A percentile compares a stretch with the other conserved stretches of the same genome.
phyloP scores from a whole-genome alignment of 176 grass and related monocot genomes.

The Phragmites australis region DNA sequence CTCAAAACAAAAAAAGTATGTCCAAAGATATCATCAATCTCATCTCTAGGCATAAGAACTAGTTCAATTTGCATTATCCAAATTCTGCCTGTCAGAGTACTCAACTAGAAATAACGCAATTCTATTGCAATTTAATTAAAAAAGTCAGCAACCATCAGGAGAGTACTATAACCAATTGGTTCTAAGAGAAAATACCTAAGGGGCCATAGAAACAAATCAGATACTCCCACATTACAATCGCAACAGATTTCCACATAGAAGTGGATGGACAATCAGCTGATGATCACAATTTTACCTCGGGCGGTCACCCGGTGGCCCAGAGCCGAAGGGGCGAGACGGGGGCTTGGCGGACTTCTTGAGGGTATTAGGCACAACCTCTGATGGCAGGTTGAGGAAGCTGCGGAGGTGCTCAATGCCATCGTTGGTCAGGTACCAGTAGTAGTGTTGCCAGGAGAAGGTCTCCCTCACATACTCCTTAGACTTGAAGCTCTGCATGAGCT shows the following conservation, averaged over 20 bases:
- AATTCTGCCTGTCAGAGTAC: not conserved
- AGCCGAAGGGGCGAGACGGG: slow-evolving; percentile 70
- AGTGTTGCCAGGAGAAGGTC: slow-evolving; percentile 87
- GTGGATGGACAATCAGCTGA: not conserved
- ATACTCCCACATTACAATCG: not conserved
- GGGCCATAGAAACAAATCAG: no score
- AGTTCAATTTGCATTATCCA: not conserved
- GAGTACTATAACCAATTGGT: not conserved
- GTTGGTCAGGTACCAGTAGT: slow-evolving; percentile 97
- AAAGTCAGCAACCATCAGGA: not conserved
- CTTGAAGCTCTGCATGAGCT: slow-evolving; percentile 99
- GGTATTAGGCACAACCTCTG: slow-evolving; percentile 89
- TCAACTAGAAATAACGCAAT: not conserved
- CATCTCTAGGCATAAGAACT: no score
- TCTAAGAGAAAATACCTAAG: not conserved
- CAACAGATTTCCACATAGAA: not conserved
- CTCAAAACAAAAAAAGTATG: not conserved
- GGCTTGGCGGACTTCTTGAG: slow-evolving; percentile 93
- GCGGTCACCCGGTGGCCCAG: slow-evolving; percentile 78
- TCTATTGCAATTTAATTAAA: not conserved
- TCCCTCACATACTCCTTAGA: slow-evolving; percentile 93
- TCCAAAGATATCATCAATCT: not conserved
- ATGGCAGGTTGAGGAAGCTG: slow-evolving; percentile 80
- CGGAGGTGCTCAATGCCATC: slow-evolving; percentile 89
- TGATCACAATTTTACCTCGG: slow-evolving; percentile 50